Conservation (phyloP, 2,329 filamentous ascomycete species). For the Epichloe uncinata region DNA sequence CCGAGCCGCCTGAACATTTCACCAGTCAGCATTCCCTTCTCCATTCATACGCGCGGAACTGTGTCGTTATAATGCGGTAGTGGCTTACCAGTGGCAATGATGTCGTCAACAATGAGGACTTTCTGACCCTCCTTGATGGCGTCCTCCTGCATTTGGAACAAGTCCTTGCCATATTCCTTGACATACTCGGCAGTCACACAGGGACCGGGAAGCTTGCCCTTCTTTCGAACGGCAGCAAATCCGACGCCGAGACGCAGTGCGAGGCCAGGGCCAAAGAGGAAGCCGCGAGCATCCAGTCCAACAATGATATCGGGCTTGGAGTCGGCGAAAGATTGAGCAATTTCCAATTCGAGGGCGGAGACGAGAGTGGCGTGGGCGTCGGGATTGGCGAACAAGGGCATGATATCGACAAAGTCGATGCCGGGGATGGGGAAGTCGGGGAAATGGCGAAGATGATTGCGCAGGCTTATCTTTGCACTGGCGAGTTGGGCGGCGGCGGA, state of each 20-base stretch:
- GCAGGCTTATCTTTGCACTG: slow-evolving; percentile 58
- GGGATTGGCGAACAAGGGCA: slow-evolving; percentile 81
- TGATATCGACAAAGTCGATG: slow-evolving; percentile 95
- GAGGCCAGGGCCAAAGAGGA: slow-evolving; percentile 84
- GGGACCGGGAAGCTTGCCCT: slow-evolving; percentile 87
- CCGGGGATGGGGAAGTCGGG: slow-evolving; percentile 84
- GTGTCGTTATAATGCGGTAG: neutral
- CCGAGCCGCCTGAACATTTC: slow-evolving; percentile 63
- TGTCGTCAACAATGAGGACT: slow-evolving; percentile 90
- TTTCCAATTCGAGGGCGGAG: slow-evolving; percentile 72
- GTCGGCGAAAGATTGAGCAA: slow-evolving; percentile 47
- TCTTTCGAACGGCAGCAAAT: slow-evolving; percentile 90
- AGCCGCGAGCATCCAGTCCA: slow-evolving; percentile 85
- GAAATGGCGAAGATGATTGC: slow-evolving; percentile 66
- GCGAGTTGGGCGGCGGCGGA: slow-evolving; percentile 50
- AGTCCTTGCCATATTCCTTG: slow-evolving; percentile 94
- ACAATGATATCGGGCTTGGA: slow-evolving; percentile 77
- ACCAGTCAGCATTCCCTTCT: neutral
- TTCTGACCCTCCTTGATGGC: slow-evolving; percentile 76
- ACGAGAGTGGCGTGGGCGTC: slow-evolving; percentile 63
- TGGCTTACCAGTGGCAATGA: slow-evolving; percentile 85
- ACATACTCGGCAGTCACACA: slow-evolving; percentile 75
- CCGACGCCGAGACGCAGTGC: slow-evolving; percentile 69
- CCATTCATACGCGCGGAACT: neutral
- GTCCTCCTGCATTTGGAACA: slow-evolving; percentile 90